A percentile compares a stretch with the other conserved stretches of the same genome.
These are phyloP conservation scores for Malassezia pachydermatis DNA, from an alignment of 1,284 basidiomycete species.

Conservation along the genomic window DNA sequence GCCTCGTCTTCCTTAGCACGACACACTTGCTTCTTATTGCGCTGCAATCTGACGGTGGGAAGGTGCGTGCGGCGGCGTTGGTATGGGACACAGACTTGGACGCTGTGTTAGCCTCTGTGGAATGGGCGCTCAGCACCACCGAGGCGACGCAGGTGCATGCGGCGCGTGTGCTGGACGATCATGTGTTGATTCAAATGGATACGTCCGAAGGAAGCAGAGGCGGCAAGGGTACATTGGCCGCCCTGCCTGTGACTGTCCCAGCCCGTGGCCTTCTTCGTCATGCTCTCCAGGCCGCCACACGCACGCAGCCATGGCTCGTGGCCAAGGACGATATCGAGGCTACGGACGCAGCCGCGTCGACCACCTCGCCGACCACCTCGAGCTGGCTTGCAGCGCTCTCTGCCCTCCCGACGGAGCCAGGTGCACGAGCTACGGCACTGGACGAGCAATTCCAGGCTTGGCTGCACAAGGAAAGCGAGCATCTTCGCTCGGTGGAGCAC, in stretches of 20 bases:
- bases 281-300: slow-evolving; percentile 12
- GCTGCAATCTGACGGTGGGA: neutral
- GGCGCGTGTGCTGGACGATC: slow-evolving; percentile 2
- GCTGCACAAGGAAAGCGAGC: slow-evolving; percentile 3
- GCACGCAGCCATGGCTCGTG: slow-evolving; percentile 12
- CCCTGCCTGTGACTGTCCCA: slow-evolving; percentile 16
- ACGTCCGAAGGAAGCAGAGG: neutral
- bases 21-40: slow-evolving; percentile 15
- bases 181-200: slow-evolving; percentile 12
- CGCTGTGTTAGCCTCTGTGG: slow-evolving; percentile 10
- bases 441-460: slow-evolving; percentile 5
- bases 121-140: slow-evolving; percentile 8
- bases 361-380: neutral
- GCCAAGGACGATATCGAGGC: neutral
- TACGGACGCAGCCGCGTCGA: neutral
- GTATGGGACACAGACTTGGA: slow-evolving; percentile 17
- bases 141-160: neutral
- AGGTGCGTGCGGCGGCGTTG: slow-evolving; percentile 14
- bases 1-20: slow-evolving; percentile 7
- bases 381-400: neutral
- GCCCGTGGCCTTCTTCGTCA: slow-evolving; percentile 9
- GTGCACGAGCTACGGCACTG: neutral
- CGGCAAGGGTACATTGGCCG: slow-evolving; percentile 3
- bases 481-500: slow-evolving; percentile 3
- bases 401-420: neutral